Evolutionary conservation across 192 early-diverging fungal genomes (phyloP), one percentile per base, ranked within the genome.

Genomic region (Backusella macrospora): DNA sequence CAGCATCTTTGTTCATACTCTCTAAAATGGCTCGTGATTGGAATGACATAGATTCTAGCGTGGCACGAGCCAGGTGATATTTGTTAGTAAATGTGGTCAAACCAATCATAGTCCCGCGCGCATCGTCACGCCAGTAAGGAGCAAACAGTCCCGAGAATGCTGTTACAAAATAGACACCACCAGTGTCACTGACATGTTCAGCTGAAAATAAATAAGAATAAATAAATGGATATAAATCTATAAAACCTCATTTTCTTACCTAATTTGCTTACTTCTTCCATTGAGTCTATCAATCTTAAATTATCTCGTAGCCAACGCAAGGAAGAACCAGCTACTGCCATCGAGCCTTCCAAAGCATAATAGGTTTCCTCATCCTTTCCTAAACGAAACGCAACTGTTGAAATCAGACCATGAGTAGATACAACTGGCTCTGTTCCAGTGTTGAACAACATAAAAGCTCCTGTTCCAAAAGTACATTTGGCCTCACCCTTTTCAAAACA

Each of bases 401-500:
- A 96, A 42, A 98, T 82, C 46, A 98, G 86, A 1, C 96, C 96
- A 75, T 90, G 88, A 70, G 88, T 86, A 42, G 95, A 94, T 49
- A 87, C 79, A 62, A 96, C 90, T 18, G 89, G 86, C 44, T 88
- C 80, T 4, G 78, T 69, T 49, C 96, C 96, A 21, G 96, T 98
- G 84, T 98, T 96, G 83, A 93, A 95, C 68, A 98, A 79, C 92
- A 96, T 94, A 79, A 98, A 98, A 77, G 93, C 94, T 10, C 95
- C 96, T 16, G 96, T 98, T 62, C 96, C 96, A 86, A 95, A 96
- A 5, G 96, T 98, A 83, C 96, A 96, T 87, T 98, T 98, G 63
- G 91, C 90, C 78, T 94, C 90, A 6, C 96, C 96, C 3, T 70
- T 70, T 44, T 89, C 75, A 80, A 95, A 94, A 81, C 96, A 98